Conservation (phyloP, 2,329 filamentous ascomycete genomes). For the Bipolaris cookei region DNA sequence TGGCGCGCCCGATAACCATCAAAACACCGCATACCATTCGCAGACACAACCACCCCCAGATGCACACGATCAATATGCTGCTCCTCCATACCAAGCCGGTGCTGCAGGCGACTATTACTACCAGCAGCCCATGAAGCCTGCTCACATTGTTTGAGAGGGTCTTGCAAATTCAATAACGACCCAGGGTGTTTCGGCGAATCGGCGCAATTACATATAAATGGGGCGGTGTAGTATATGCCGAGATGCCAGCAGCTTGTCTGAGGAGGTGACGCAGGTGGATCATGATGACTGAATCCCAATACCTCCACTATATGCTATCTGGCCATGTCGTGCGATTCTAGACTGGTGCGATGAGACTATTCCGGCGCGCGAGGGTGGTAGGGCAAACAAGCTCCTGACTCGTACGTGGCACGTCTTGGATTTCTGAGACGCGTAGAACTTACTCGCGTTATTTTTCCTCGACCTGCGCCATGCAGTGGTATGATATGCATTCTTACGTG, state of each 20-base stretch:
- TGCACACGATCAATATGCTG: conserved; percentile 25
- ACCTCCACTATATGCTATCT: neutral
- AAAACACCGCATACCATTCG: conserved; percentile 37
- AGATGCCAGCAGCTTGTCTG: neutral
- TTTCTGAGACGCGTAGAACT: neutral
- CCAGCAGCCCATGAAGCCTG: conserved; percentile 36
- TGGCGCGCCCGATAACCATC: conserved; percentile 26
- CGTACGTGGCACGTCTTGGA: too few species aligned
- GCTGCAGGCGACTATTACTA: conserved; percentile 34
- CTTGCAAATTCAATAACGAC: neutral
- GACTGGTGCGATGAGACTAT: neutral
- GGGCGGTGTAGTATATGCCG: neutral
- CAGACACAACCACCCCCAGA: conserved; percentile 23
- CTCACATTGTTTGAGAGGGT: conserved; percentile 31
- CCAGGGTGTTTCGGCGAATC: neutral
- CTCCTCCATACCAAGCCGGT: conserved; percentile 28
- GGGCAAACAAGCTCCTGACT: neutral
- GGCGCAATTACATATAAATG: neutral
- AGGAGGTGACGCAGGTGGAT: neutral
- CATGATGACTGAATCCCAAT: neutral
- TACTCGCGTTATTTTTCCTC: neutral
- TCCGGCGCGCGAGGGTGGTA: neutral
- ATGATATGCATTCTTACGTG: neutral
- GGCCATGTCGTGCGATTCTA: neutral
- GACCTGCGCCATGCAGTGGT: neutral